Conservation (phyloP, 2,329 filamentous ascomycete species). For the Daldinia sp. region DNA sequence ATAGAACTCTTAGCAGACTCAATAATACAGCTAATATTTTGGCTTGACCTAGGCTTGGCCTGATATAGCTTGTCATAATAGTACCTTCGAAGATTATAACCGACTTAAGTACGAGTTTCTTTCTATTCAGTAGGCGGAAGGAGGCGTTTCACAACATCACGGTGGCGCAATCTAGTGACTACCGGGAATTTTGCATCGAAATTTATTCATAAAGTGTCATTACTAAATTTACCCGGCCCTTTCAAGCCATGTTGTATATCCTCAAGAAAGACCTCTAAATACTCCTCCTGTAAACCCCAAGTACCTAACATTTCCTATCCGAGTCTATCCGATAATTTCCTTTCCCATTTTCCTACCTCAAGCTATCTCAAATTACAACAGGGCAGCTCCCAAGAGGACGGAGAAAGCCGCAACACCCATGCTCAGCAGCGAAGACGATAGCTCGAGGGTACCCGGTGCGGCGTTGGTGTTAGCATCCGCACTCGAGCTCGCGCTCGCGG, state of each 20-base stretch:
- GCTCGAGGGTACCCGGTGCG: conserved; percentile 17
- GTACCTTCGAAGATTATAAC: no score
- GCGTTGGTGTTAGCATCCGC: conserved; percentile 9
- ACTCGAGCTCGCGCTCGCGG: conserved; percentile 3
- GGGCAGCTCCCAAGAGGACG: conserved; percentile 31
- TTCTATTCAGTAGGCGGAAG: no score
- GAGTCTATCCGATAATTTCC: no score
- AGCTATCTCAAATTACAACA: conserved; percentile 24
- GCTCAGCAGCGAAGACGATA: conserved; percentile 28
- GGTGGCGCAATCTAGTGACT: no score
- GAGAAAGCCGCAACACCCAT: conserved; percentile 28
- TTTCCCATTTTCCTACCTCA: no score
- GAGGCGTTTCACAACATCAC: no score
- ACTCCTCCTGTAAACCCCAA: neutral
- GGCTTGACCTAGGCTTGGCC: no score
- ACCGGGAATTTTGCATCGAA: no score
- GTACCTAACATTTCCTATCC: neutral
- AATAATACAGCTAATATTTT: no score
- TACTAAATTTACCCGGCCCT: neutral
- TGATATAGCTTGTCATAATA: no score
- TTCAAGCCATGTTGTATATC: neutral
- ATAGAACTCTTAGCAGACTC: no score
- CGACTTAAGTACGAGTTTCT: no score
- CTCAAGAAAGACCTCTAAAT: neutral
- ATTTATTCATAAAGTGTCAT: neutral